phyloP scores from a whole-genome alignment of 352 stramenopile species.

The Bremia lactucae region DNA sequence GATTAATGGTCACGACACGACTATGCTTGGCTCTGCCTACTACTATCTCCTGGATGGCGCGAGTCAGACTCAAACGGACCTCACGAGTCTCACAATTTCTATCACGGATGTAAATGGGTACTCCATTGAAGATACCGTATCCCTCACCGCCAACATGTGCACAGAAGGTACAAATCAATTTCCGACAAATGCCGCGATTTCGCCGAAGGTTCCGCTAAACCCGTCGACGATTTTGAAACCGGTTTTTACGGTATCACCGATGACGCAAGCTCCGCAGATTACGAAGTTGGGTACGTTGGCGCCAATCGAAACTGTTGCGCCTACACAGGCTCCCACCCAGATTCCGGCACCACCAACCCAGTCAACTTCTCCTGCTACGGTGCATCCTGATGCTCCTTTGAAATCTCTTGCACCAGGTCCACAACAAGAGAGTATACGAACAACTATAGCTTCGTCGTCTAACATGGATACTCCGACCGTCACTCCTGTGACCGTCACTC shows the following conservation, averaged over 20 bases:
- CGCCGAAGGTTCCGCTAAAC: constrained; percentile 5
- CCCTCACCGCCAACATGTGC: constrained; percentile 36
- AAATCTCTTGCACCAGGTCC: constrained; percentile 7
- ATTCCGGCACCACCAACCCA: constrained; percentile 13
- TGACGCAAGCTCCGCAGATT: not conserved
- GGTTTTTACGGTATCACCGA: not conserved
- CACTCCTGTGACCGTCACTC: constrained; percentile 8
- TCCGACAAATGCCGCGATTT: constrained; percentile 5
- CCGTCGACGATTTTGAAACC: constrained; percentile 5
- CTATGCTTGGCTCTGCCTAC: constrained; percentile 55
- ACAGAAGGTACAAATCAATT: constrained; percentile 43
- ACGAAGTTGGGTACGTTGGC: constrained; percentile 1
- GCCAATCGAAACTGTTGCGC: constrained; percentile 2
- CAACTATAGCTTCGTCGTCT: constrained; percentile 16
- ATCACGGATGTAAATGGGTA: constrained; percentile 51
- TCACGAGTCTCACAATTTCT: constrained; percentile 26
- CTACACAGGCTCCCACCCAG: constrained; percentile 7
- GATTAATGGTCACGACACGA: constrained; percentile 45
- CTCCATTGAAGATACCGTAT: constrained; percentile 44
- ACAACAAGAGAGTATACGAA: constrained; percentile 19
- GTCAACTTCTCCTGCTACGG: constrained; percentile 14
- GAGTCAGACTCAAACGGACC: constrained; percentile 22
- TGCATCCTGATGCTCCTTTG: constrained; percentile 19
- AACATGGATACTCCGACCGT: constrained; percentile 5
- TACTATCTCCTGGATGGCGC: constrained; percentile 52